Percentiles rank a stretch among this genome's conserved stretches.
Conservation (phyloP, 768 basidiomycete species). For the Podaxis sp. region DNA sequence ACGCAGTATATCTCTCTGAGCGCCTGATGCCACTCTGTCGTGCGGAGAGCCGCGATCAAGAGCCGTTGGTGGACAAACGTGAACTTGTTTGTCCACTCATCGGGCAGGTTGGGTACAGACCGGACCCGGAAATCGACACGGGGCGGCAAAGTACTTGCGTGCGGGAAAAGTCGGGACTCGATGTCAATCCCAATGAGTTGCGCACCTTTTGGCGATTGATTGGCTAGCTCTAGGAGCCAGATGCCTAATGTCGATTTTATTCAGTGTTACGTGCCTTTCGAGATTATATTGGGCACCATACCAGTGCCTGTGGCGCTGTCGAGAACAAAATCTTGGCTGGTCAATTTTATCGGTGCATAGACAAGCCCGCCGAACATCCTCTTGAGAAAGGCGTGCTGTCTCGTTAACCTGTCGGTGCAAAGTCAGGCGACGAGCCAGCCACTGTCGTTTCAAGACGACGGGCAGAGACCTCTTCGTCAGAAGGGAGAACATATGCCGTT, state of each 20-base stretch:
- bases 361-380: neutral
- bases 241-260: neutral
- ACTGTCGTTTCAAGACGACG: neutral
- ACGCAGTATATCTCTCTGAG: conserved; percentile 13
- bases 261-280: neutral
- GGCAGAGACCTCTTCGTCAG: neutral
- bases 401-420: neutral
- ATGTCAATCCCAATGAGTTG: neutral
- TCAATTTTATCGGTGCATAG: neutral
- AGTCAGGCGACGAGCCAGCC: neutral
- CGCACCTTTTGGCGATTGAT: neutral
- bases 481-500: conserved; percentile 23
- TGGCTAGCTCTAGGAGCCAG: neutral
- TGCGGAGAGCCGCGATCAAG: conserved; percentile 15
- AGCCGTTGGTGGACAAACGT: conserved; percentile 19
- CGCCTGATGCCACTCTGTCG: conserved; percentile 15
- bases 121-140: neutral
- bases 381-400: neutral
- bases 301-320: neutral
- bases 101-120: conserved; percentile 5
- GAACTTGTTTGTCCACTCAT: conserved; percentile 17
- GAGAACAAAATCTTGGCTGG: neutral
- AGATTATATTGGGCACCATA: neutral
- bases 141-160: neutral
- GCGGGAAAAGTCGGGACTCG: neutral